Evolutionary conservation across 768 basidiomycete genomes (phyloP), one percentile per base, ranked within the genome.

Genomic region (Calocybe cyanea): DNA sequence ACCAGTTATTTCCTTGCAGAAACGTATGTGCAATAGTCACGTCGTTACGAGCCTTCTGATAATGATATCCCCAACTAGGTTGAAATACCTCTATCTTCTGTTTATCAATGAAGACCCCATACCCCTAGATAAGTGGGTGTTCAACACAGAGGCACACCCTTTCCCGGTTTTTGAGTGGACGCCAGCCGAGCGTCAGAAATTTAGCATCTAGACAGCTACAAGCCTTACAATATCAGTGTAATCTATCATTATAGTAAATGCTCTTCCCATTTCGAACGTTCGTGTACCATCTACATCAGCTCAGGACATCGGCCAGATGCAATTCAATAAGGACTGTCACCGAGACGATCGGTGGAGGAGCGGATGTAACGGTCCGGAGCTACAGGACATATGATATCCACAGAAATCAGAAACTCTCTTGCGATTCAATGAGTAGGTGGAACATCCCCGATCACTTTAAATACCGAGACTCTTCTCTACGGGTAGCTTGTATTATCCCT

Each of bases 101-200:
- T 90, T 87, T 62, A 67, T 68, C 43, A 75, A 85, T 23, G 73
- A 78, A 7, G 83, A 89, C 50, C 71, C 72, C 2, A 51, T 87
- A 45, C 69, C 80, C 5, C 54, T 82, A 38, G 73, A 79, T 31
- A 56, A 68, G 52, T 82, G 77, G 75, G 78, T 81, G 14, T 80
- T 82, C 53, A 81, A 80, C 50, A 82, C 80, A 1, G 80, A 82
- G 62, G 90, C 87, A 4, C 90, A 91, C 59, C 85, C 89, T 9
- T 68, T 90, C 14, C 86, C 85, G 7, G 70, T 87, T 24, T 83
- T 87, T 55, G 55, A 70, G 38, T 87, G 83, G 85, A 79, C 72
- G 2, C 58, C 62, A 33, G 67, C 67, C 54, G 80, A 86, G 60
- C 75, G 67, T 49, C 56, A 63, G 43, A 55, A 53, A 34, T 73